Evolutionary conservation across 306 rosid genomes (phyloP).

Genomic region (Prunus mongolica): DNA sequence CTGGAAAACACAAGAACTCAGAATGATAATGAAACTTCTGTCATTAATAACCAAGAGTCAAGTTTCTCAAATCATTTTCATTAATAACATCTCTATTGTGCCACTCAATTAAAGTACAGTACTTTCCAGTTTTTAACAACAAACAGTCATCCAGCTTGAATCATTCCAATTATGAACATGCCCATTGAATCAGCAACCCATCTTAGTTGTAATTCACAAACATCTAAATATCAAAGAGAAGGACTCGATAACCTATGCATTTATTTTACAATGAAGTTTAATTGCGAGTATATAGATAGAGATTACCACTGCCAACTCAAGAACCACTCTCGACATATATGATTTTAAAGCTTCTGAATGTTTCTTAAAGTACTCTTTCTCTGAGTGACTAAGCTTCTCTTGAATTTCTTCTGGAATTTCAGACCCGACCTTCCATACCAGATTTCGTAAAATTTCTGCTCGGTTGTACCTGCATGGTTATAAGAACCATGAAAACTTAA

Average conservation of each 20-base stretch:
- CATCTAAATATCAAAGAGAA: neutral
- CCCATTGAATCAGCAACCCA: neutral
- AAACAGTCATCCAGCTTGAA: neutral
- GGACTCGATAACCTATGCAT: neutral
- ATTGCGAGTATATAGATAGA: constrained; percentile 6
- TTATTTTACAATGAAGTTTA: neutral
- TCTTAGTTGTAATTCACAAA: neutral
- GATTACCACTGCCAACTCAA: constrained; percentile 85
- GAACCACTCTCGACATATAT: constrained; percentile 54
- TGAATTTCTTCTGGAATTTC: constrained; percentile 68
- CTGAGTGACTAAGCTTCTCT: constrained; percentile 67
- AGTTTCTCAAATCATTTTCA: neutral
- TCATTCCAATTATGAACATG: neutral
- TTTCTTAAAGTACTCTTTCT: constrained; percentile 72
- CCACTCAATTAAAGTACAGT: neutral
- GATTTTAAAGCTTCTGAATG: constrained; percentile 61
- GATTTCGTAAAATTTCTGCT: constrained; percentile 55
- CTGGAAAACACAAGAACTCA: constrained; percentile 38
- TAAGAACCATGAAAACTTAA: neutral
- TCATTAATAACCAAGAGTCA: neutral
- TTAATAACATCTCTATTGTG: neutral
- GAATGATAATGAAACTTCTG: neutral
- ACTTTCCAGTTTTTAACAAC: neutral
- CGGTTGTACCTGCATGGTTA: constrained; percentile 55
- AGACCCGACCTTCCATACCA: constrained; percentile 79